Evolutionary conservation across 2,329 filamentous ascomycete species (phyloP).

Genomic region (Fusarium cicatricum): DNA sequence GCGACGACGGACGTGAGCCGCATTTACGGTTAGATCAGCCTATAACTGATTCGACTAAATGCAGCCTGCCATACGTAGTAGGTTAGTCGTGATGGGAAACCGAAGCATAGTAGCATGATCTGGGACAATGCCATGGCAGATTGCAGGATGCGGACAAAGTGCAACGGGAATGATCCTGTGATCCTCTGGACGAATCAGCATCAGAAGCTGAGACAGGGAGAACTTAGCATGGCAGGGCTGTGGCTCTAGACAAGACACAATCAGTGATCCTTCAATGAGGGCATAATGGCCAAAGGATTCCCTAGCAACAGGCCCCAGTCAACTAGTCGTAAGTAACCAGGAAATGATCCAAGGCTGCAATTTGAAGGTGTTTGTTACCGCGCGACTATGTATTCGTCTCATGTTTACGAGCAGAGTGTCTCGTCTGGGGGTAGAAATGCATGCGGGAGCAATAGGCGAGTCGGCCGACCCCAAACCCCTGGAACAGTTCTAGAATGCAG

Average conservation of each 20-base stretch:
- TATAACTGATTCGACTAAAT: not conserved
- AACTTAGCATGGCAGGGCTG: not conserved
- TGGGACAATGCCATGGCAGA: not conserved
- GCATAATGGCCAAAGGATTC: constrained; percentile 12
- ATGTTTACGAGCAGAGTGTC: no score
- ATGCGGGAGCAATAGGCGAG: no score
- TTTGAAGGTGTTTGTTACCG: not conserved
- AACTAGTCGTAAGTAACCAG: no score
- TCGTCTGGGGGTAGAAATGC: no score
- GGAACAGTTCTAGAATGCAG: constrained; percentile 19
- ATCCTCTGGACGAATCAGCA: constrained; percentile 7
- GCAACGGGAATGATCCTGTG: not conserved
- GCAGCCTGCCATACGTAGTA: not conserved
- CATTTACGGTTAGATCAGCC: not conserved
- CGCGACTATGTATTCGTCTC: constrained; percentile 1
- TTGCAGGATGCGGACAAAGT: constrained; percentile 20
- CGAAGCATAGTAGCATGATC: not conserved
- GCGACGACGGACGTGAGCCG: not conserved
- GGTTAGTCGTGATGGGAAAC: no score
- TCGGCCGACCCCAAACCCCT: not conserved
- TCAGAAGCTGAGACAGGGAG: not conserved
- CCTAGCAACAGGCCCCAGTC: not conserved
- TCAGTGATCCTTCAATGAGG: constrained; percentile 16
- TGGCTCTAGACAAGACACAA: constrained; percentile 23
- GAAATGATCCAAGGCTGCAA: not conserved